Percentiles rank a stretch among this genome's conserved stretches.
Evolutionary conservation across 352 stramenopile species (phyloP).

Genomic region (Elongisporangium undulatum): DNA sequence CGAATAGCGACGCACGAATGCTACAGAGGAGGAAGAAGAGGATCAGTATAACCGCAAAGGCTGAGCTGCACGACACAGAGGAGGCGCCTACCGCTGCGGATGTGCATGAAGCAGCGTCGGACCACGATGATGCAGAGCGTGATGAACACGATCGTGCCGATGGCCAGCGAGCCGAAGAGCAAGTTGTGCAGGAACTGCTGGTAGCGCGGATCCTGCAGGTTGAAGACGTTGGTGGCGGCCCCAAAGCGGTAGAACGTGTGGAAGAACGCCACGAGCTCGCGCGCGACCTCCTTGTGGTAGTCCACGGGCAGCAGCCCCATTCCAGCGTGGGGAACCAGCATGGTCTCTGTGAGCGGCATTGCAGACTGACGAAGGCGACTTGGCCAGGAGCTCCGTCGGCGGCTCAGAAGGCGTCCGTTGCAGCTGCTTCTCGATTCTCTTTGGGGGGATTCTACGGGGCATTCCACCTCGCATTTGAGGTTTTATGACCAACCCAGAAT

Average conservation of each 20-base stretch:
- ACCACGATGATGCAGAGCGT: slow-evolving; percentile 63
- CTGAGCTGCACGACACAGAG: too few relatives aligned
- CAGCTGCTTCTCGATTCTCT: slow-evolving; percentile 4
- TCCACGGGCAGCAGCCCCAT: slow-evolving; percentile 58
- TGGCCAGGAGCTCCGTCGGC: too few relatives aligned
- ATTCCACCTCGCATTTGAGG: background rate
- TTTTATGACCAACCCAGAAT: background rate
- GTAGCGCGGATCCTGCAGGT: slow-evolving; percentile 49
- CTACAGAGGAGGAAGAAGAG: slow-evolving; percentile 15
- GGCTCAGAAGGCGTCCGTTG: background rate
- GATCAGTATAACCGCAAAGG: slow-evolving; percentile 5
- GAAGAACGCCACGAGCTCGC: slow-evolving; percentile 67
- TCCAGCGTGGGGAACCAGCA: background rate
- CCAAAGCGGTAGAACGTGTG: slow-evolving; percentile 81
- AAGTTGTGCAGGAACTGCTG: slow-evolving; percentile 64
- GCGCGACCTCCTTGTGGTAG: slow-evolving; percentile 65
- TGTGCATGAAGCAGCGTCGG: slow-evolving; percentile 64
- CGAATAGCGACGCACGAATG: slow-evolving; percentile 30
- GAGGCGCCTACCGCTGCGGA: slow-evolving; percentile 64
- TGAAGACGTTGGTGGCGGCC: slow-evolving; percentile 39
- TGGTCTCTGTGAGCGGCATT: background rate
- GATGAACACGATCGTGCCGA: slow-evolving; percentile 61
- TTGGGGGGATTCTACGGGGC: background rate
- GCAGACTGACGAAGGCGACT: too few relatives aligned
- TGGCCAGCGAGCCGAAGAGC: slow-evolving; percentile 55